Evolutionary conservation across 164 flowering plant genomes (phyloP), one percentile per base, ranked within the genome.

Genomic region (Pachysandra terminalis): DNA sequence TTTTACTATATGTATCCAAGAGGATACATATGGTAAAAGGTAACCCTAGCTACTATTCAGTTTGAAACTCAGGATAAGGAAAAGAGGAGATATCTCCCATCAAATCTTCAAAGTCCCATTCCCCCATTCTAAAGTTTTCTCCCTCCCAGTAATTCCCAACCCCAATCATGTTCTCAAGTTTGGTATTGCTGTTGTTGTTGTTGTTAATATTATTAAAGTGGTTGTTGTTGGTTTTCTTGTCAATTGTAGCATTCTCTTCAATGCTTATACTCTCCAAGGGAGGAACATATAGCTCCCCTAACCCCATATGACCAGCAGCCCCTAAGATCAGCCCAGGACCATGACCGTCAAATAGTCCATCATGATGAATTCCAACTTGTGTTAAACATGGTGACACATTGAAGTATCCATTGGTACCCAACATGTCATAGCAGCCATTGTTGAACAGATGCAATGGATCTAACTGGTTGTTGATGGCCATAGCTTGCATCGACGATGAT

Each of bases 21-120:
- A 40, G 45, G 10, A 40, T 5, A 10, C 10, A 40, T 5, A 40
- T 19, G 28, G 17, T 26, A 12, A 64, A 22, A 32, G 56, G 14
- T 64, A 68, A 45, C 51, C 51, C n/a, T n/a, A n/a, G n/a, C n/a
- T 15, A 45, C 60, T 74, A 72, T 68, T 75, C 75, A 68, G 78
- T 74, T 77, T 84, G 90, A 74, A 86, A 85, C 78, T 89, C 91
- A 81, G 80, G 85, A 60, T 76, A 82, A 72, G 92, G 86, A 57
- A 83, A 82, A 59, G 88, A 82, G 26, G 89, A 77, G 63, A 76
- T 81, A 79, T 88, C 96, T 73, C 76, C 88, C 88, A 91, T 83
- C 81, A 89, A 70, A 22, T 86, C 92, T 72, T 87, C 97, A 67
- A 91, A 85, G 69, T 85, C 86, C 97, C 93, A 91, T 61, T 88